These are phyloP conservation scores for Fusarium pseudoanthophilum DNA, from an alignment of 2,329 filamentous ascomycete genomes.

Conservation along the genomic window DNA sequence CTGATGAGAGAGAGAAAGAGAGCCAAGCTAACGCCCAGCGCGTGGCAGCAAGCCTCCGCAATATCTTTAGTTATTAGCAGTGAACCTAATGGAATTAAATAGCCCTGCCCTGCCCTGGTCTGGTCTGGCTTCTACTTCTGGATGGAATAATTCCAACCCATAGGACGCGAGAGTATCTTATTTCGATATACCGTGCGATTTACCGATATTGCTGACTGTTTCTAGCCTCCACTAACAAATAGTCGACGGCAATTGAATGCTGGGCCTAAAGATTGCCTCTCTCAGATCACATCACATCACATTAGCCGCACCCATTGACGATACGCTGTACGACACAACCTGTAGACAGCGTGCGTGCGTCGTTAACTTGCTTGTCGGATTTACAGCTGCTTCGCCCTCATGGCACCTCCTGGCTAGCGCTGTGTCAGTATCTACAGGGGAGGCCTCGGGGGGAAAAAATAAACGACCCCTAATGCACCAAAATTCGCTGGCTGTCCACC, in stretches of 20 bases:
- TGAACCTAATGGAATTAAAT: conserved; percentile 21
- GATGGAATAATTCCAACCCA: conserved; percentile 22
- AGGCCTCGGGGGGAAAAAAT: too few species aligned
- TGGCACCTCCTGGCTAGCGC: conserved; percentile 33
- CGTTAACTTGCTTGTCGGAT: conserved; percentile 17
- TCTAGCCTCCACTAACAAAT: neutral
- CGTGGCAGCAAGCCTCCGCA: conserved; percentile 31
- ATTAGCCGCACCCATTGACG: conserved; percentile 7
- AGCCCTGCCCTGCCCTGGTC: conserved; percentile 26
- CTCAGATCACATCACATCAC: conserved; percentile 27
- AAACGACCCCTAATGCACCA: too few species aligned
- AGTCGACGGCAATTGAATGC: neutral
- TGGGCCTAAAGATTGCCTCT: conserved; percentile 14
- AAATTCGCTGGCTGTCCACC: too few species aligned
- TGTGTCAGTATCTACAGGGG: conserved; percentile 40
- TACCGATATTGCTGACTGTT: conserved; percentile 19
- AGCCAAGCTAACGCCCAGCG: conserved; percentile 26
- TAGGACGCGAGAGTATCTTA: conserved; percentile 10
- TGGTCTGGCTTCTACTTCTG: neutral
- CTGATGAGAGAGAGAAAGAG: neutral
- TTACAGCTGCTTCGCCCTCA: conserved; percentile 12
- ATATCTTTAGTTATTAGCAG: conserved; percentile 4
- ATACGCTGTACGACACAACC: conserved; percentile 9
- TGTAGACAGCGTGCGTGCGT: neutral
- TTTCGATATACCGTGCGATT: conserved; percentile 32